Conservation (phyloP, 768 basidiomycete species). For the Mycena belliarum region DNA sequence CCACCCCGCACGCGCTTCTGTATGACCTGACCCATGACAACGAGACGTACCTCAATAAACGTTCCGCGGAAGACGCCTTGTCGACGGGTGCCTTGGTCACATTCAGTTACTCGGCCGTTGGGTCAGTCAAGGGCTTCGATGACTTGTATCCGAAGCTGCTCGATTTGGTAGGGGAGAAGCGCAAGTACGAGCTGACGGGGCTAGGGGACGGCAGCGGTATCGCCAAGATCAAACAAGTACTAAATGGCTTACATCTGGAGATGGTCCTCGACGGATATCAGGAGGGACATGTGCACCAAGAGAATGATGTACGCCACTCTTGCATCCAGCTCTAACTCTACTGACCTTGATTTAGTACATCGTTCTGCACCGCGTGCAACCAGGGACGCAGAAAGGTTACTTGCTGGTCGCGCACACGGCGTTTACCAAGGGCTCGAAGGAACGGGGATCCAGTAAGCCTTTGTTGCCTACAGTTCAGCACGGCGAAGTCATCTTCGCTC, state of each 20-base stretch:
- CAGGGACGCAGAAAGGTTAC: slow-evolving; percentile 87
- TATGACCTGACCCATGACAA: slow-evolving; percentile 99
- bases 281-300: slow-evolving; percentile 96
- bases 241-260: slow-evolving; percentile 89
- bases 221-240: slow-evolving; percentile 59
- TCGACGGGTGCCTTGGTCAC: slow-evolving; percentile 91
- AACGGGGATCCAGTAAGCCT: slow-evolving; percentile 74
- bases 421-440: slow-evolving; percentile 80
- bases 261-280: slow-evolving; percentile 85
- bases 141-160: slow-evolving; percentile 95
- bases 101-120: slow-evolving; percentile 86
- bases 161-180: slow-evolving; percentile 82
- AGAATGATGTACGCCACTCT: slow-evolving; percentile 82
- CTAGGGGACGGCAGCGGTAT: slow-evolving; percentile 59
- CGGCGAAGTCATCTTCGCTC: slow-evolving; percentile 1
- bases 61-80: slow-evolving; percentile 93
- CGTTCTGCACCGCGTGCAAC: slow-evolving; percentile 88
- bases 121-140: slow-evolving; percentile 96
- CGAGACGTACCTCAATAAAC: slow-evolving; percentile 86
- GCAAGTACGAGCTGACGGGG: slow-evolving; percentile 72
- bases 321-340: background rate
- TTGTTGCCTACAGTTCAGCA: background rate
- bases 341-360: slow-evolving; percentile 67
- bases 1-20: slow-evolving; percentile 87
- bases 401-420: slow-evolving; percentile 91